Evolutionary conservation across 371 early-diverging fungal genomes (phyloP).

Genomic region (Mucor mucedo): DNA sequence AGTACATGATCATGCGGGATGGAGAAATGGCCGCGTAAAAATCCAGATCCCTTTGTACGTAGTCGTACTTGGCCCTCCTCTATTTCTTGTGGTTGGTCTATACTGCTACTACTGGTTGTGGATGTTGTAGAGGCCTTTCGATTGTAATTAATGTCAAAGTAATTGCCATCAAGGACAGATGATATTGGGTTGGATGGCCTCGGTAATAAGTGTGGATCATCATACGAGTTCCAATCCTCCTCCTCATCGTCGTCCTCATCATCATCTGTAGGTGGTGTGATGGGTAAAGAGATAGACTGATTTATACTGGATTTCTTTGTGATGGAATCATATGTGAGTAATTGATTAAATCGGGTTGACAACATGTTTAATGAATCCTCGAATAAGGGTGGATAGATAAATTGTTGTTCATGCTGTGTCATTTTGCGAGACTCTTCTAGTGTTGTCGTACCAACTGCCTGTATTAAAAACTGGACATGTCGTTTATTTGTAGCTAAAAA

Average conservation of each 20-base stretch:
- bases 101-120: neutral
- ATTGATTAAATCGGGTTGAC: conserved; percentile 6
- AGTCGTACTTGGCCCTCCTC: conserved; percentile 10
- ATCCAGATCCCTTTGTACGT: conserved; percentile 26
- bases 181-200: conserved; percentile 24
- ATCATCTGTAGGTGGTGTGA: conserved; percentile 11
- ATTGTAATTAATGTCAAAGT: neutral
- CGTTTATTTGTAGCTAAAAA: conserved; percentile 47
- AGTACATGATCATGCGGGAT: conserved; percentile 31
- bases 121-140: neutral
- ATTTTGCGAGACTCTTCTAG: conserved; percentile 12
- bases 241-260: neutral
- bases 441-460: conserved; percentile 34
- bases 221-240: neutral
- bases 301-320: neutral
- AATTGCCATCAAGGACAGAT: conserved; percentile 11
- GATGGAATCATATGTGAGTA: neutral
- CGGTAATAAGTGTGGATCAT: conserved; percentile 7
- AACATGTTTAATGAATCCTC: conserved; percentile 1
- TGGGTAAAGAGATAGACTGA: neutral
- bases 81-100: neutral
- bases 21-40: conserved; percentile 33
- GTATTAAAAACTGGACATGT: conserved; percentile 38
- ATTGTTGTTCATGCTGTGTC: neutral
- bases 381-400: conserved; percentile 2